A percentile compares a stretch with the other conserved stretches of the same genome.
Evolutionary conservation across 1,139 yeast genomes (phyloP).

Genomic region (Candida tetrigidarum): DNA sequence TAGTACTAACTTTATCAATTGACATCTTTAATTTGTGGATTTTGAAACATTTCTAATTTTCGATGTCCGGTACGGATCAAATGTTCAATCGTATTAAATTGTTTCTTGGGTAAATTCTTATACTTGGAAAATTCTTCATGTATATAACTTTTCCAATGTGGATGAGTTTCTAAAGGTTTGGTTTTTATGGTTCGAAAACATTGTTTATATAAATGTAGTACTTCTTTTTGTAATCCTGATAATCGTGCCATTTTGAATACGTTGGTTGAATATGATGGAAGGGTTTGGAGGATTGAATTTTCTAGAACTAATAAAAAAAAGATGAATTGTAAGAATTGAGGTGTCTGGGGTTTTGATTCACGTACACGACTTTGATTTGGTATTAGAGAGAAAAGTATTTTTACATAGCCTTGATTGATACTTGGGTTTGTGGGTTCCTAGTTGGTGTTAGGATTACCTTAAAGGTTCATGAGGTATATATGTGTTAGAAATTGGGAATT

Average conservation of each 20-base stretch:
- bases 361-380: too few species aligned
- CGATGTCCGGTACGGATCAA: constrained; percentile 76
- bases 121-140: constrained; percentile 69
- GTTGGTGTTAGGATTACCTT: too few species aligned
- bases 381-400: too few species aligned
- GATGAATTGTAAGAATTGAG: too few species aligned
- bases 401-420: too few species aligned
- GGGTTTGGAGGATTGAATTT: neutral
- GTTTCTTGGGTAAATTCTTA: constrained; percentile 67
- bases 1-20: constrained; percentile 25
- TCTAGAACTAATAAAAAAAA: too few species aligned
- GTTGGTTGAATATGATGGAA: neutral
- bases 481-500: too few species aligned
- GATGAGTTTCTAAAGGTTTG: constrained; percentile 54
- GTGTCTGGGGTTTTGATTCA: too few species aligned
- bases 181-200: constrained; percentile 57
- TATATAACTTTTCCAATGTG: constrained; percentile 51
- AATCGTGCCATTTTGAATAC: constrained; percentile 52
- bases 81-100: constrained; percentile 87
- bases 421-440: too few species aligned
- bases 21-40: constrained; percentile 68
- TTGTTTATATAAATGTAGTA: constrained; percentile 60
- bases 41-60: constrained; percentile 72
- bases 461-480: too few species aligned
- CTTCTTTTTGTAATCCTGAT: constrained; percentile 69